Conservation (phyloP, 305 asterid genomes). For the Fraxinus albicans region DNA sequence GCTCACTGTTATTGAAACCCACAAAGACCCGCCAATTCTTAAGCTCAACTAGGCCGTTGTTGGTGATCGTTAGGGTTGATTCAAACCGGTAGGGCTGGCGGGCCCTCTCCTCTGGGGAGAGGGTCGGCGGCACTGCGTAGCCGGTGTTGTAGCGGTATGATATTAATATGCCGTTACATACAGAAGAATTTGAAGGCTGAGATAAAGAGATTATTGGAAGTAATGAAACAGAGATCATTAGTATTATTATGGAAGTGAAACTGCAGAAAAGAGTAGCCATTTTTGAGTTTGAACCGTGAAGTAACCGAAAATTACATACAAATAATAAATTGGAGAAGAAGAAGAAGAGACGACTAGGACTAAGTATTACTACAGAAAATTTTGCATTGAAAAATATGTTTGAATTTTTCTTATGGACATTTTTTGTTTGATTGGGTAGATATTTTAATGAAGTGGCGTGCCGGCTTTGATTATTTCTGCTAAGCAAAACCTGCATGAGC, state of each 20-base stretch:
- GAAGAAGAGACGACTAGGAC: neutral
- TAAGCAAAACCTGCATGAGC: conserved; percentile 19
- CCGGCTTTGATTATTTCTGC: conserved; percentile 45
- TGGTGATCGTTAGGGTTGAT: conserved; percentile 51
- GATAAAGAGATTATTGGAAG: conserved; percentile 37
- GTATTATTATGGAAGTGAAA: conserved; percentile 16
- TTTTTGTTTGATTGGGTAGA: conserved; percentile 20
- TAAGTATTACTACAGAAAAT: neutral
- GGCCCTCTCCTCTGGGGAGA: conserved; percentile 28
- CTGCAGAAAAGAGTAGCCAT: conserved; percentile 21
- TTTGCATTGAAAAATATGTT: conserved; percentile 39
- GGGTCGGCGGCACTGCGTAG: conserved; percentile 42
- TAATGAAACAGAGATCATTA: conserved; percentile 24
- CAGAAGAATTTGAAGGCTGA: conserved; percentile 29
- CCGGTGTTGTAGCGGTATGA: conserved; percentile 43
- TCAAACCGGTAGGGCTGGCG: conserved; percentile 64
- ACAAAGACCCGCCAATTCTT: conserved; percentile 74
- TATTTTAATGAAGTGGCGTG: conserved; percentile 26
- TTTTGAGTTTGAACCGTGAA: neutral
- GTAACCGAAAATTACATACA: neutral
- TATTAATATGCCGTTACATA: conserved; percentile 60
- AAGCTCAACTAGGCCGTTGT: conserved; percentile 52
- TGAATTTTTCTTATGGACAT: conserved; percentile 24
- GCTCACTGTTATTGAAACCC: conserved; percentile 59
- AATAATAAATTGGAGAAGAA: conserved; percentile 1